Conservation (phyloP, 192 early-diverging fungal species). For the Coemansia furcata region DNA sequence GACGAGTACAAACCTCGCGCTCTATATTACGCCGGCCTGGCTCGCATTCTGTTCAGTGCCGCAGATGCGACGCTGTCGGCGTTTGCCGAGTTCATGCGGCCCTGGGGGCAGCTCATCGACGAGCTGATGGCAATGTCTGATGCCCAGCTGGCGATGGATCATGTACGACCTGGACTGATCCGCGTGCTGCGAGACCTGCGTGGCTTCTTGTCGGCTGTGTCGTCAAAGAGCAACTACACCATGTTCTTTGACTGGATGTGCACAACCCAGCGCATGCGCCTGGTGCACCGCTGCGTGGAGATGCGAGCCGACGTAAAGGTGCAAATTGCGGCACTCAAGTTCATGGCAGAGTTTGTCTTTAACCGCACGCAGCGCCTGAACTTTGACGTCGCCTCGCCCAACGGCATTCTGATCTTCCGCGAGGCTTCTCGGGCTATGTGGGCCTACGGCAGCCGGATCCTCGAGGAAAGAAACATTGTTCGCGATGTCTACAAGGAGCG, state of each 20-base stretch:
- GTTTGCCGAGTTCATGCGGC: constrained; percentile 72
- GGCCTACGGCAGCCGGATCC: constrained; percentile 55
- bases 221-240: constrained; percentile 57
- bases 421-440: constrained; percentile 71
- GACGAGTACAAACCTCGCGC: constrained; percentile 63
- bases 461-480: constrained; percentile 16
- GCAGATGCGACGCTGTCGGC: constrained; percentile 55
- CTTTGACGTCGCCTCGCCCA: constrained; percentile 82
- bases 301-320: constrained; percentile 58
- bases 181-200: constrained; percentile 74
- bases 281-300: constrained; percentile 66
- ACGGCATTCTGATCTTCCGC: constrained; percentile 87
- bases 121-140: constrained; percentile 56
- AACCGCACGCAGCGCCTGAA: constrained; percentile 76
- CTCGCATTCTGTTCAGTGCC: constrained; percentile 71
- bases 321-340: constrained; percentile 71
- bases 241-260: constrained; percentile 88
- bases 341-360: constrained; percentile 76
- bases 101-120: constrained; percentile 59
- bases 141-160: constrained; percentile 56
- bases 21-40: constrained; percentile 76
- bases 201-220: constrained; percentile 70
- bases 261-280: constrained; percentile 59
- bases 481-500: constrained; percentile 55
- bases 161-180: constrained; percentile 45